Evolutionary conservation across 495 filamentous ascomycete species (phyloP), one percentile per base, ranked within the genome.

Genomic region (Rhizodiscina lignyota): DNA sequence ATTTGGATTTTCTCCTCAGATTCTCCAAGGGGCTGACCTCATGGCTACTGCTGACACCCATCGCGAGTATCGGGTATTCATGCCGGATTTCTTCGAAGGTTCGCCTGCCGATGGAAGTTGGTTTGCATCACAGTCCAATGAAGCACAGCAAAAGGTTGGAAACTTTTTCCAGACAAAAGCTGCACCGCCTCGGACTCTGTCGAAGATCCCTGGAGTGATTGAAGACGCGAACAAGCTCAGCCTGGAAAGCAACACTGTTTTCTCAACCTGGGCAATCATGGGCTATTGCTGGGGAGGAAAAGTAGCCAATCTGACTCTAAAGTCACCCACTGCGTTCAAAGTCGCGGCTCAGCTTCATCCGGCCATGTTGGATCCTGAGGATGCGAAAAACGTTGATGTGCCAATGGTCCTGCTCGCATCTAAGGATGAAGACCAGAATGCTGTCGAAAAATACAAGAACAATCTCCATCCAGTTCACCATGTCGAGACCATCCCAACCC

Each of bases 261-360:
- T 87, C 47, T 60, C 72, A 43, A 73, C 67, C 18, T 92, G 82
- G 82, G 83, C 66, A 17, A 64, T 83, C 38, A 50, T 93, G 15
- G 86, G 86, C 13, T 83, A 68, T 69, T 94, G 86, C 69, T 94
- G 85, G 86, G 86, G 86, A 37, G 67, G 32, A 28, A 30, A 35
- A 18, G 44, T 42, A 32, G 59, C 68, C 13, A 63, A 64, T 12
- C 62, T 80, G 15, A 58, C 72, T 18, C 58, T 64, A 2, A 52
- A 66, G 12, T 58, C 63, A 13, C 72, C 66, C 46, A 68, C 58
- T 21, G 60, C 61, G 26, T 92, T 91, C 61, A 68, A 68, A 38
- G 69, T 72, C 1, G 79, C 56, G 1, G 75, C 70, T 11, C 69
- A 79, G 47, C 63, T 62, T 42, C 87, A 94, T 54, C 87, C 86